Base-by-base conservation (phyloP, 495 filamentous ascomycete species). In the Talaromyces adpressus region DNA sequence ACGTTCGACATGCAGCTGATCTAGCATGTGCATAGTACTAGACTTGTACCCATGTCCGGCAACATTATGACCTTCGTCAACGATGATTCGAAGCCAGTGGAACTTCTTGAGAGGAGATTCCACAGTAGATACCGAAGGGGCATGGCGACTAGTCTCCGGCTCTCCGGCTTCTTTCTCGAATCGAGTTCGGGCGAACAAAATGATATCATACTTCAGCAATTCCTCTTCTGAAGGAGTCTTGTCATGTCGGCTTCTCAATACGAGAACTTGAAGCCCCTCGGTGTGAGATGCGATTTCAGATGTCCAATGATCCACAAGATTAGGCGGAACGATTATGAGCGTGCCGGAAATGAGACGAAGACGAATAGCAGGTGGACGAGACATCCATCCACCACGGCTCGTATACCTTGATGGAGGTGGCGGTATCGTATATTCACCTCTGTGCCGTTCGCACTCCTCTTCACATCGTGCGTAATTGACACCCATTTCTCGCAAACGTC, bases 41-140 rank as follows among this genome's bases (percentile, higher is more conserved):
- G 84, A 88, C 62, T 81, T 85, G 39, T 77, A 76, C 14, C 82
- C 83, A 18, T 76, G 72, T 5, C 82, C 78, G 0, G 89, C 88
- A 47, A 96, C 85, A 49, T 83, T 88, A 70, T 97, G 92, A 1
- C 93, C 93, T 81, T 98, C 93, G 62, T 98, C 93, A 34, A 95
- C 87, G 39, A 98, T 92, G 51, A 93, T 83, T 12, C 93, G 84
- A 63, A 96, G 84, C 80, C 91, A 96, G 66, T 90, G 91, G 11
- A 97, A 73, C 18, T 84, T 69, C 47, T 84, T 85, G 6, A 97
- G 73, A 0, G 89, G 84, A 3, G 87, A 89, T 3, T 80, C 72
- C 66, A 85, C 83, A n/a, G 62, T 67, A 62, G 53, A 75, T 65
- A 59, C 69, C 60, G 30, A 65, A 62, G 59, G 80, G 66, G 70